phyloP scores from a whole-genome alignment of 2,329 filamentous ascomycete genomes.

The Phoma sp. region DNA sequence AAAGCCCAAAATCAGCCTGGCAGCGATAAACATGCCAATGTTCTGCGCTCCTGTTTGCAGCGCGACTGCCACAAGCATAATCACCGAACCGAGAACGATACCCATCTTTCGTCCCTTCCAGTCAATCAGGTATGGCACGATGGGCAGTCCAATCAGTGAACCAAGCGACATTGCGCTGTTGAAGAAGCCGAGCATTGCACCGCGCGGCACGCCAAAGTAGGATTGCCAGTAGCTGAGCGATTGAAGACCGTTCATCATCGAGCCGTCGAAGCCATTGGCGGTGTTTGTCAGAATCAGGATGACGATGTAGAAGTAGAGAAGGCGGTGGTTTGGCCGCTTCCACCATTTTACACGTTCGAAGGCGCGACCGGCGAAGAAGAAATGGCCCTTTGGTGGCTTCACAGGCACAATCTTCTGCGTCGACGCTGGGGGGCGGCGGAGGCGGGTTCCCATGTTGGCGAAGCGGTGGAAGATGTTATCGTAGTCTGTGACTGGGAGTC shows the following conservation, averaged over 20 bases:
- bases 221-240: not conserved
- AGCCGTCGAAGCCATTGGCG: not conserved
- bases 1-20: not conserved
- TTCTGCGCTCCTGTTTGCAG: not conserved
- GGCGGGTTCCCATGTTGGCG: not conserved
- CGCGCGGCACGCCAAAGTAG: not conserved
- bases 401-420: slow-evolving; percentile 19
- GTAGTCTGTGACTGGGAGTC: too few relatives aligned
- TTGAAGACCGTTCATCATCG: not conserved
- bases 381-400: slow-evolving; percentile 24
- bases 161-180: too few relatives aligned
- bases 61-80: not conserved
- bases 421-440: slow-evolving; percentile 14
- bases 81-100: too few relatives aligned
- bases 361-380: slow-evolving; percentile 21
- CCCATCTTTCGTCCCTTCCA: too few relatives aligned
- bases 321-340: not conserved
- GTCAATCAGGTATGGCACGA: too few relatives aligned
- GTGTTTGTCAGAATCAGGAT: not conserved
- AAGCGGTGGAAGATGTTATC: too few relatives aligned
- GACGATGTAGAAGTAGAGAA: not conserved
- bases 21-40: not conserved
- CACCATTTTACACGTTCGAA: not conserved
- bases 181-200: not conserved
- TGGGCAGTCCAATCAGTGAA: too few relatives aligned